Evolutionary conservation across 2,329 filamentous ascomycete species (phyloP), one percentile per base, ranked within the genome.

Genomic region (Fusarium multiceps): DNA sequence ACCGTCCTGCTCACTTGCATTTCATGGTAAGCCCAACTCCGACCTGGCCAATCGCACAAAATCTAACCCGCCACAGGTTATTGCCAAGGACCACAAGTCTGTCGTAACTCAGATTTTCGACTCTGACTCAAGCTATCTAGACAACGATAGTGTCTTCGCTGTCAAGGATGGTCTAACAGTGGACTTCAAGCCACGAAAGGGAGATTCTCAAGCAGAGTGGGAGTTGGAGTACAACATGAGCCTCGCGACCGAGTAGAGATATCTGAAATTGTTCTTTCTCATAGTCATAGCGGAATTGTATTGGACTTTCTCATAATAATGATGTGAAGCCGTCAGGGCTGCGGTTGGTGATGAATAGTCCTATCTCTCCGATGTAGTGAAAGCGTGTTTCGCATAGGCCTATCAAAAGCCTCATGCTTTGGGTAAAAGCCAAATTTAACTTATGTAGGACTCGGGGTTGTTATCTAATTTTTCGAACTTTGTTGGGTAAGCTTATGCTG

Each of bases 21-120:
- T 84, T 89, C 71, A 85, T 88, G 77, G 84, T 86, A 59, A 72
- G 69, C 41, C 27, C 20, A 54, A 4, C 11, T 13, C 2, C 14
- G 10, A 12, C 4, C 10, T 10, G 5, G 12, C 25, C 25, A 34
- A 13, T n/a, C 18, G 34, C 34, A 37, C 18, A 37, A n/a, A 6
- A 37, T 7, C 41, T 28, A 32, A 27, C 1, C 23, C 4, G 4
- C 1, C 4, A 8, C 21, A 80, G 80, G 78, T 83, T 50, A 83
- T 84, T 28, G 82, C 84, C 14, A 83, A 86, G 3, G 86, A 86
- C 10, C 89, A 90, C 82, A 91, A 89, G 74, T 84, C 90, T 0
- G 85, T 97, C 49, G 91, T 90, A 0, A 86, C 85, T 2, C 92
- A 96, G 78, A 89, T 96, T 58, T 95, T 66, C 14, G 71, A 73